A percentile compares a stretch with the other conserved stretches of the same genome.
These are phyloP conservation scores for Phytopythium mirpurense DNA, from an alignment of 352 stramenopile genomes.

Conservation along the genomic window DNA sequence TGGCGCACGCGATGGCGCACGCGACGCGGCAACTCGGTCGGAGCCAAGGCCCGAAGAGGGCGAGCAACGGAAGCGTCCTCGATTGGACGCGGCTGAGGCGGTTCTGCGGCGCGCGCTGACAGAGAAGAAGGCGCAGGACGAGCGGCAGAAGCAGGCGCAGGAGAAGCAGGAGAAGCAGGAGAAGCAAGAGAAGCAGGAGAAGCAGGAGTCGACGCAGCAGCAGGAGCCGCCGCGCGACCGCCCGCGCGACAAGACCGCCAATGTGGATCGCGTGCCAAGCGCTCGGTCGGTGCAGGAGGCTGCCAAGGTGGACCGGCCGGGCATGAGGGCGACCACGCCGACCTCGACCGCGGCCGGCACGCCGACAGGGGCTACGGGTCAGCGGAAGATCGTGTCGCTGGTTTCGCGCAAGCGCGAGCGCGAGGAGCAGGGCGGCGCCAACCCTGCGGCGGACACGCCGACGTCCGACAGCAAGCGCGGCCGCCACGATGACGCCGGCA, in stretches of 20 bases:
- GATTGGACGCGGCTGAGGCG: constrained; percentile 58
- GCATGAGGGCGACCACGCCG: neutral
- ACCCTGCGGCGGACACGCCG: constrained; percentile 4
- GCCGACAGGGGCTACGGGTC: constrained; percentile 3
- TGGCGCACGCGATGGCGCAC: neutral
- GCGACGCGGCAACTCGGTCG: constrained; percentile 2
- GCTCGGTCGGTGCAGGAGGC: neutral
- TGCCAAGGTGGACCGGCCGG: neutral
- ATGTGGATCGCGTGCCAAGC: neutral
- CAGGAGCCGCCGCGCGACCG: neutral
- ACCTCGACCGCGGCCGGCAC: neutral
- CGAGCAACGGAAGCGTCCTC: constrained; percentile 47
- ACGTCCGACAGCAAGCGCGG: constrained; percentile 38
- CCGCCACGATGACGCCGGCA: constrained; percentile 24
- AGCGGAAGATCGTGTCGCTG: constrained; percentile 75
- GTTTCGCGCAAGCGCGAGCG: constrained; percentile 72
- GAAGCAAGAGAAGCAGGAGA: constrained; percentile 15
- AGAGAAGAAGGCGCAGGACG: constrained; percentile 56
- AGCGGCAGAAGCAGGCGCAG: constrained; percentile 16
- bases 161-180: constrained; percentile 7
- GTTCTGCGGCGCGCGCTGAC: constrained; percentile 64
- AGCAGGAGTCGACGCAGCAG: neutral
- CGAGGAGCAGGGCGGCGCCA: constrained; percentile 17
- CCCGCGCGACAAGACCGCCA: neutral
- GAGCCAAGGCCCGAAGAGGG: constrained; percentile 13